Conservation (phyloP, 345 rosid genomes). For the Diplotaxis tenuifolia region DNA sequence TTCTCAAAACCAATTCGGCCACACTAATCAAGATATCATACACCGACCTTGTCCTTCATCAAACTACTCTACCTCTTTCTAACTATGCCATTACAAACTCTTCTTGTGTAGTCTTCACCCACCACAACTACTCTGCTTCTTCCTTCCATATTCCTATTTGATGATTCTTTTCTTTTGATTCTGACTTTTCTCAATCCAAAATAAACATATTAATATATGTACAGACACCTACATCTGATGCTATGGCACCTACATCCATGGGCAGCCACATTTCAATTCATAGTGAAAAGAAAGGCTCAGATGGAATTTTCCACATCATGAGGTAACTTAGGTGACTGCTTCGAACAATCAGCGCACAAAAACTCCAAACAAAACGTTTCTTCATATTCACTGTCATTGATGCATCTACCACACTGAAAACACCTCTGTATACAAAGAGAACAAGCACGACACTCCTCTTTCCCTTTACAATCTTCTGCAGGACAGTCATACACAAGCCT, state of each 20-base stretch:
- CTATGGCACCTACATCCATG: conserved; percentile 4
- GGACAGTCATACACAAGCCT: conserved; percentile 94
- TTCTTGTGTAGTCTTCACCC: not conserved
- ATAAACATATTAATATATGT: not conserved
- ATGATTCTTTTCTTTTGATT: not conserved
- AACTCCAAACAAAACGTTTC: conserved; percentile 81
- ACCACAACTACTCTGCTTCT: not conserved
- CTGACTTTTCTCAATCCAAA: not conserved
- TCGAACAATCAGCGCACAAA: conserved; percentile 68
- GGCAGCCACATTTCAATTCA: conserved; percentile 1
- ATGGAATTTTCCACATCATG: conserved; percentile 28
- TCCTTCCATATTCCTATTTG: not conserved
- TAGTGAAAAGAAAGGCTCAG: conserved; percentile 22
- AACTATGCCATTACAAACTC: not conserved
- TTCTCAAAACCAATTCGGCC: not conserved
- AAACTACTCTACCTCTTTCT: not conserved
- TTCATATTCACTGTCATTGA: conserved; percentile 72
- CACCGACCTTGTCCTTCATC: not conserved
- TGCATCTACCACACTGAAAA: conserved; percentile 80
- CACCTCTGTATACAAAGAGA: conserved; percentile 77
- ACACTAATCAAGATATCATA: not conserved
- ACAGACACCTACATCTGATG: not conserved
- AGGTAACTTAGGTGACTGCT: conserved; percentile 28
- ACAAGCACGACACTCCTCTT: conserved; percentile 78
- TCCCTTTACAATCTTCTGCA: conserved; percentile 65